These are phyloP conservation scores for Setaria viridis DNA, from an alignment of 202 grass and related monocot species.

Conservation along the genomic window DNA sequence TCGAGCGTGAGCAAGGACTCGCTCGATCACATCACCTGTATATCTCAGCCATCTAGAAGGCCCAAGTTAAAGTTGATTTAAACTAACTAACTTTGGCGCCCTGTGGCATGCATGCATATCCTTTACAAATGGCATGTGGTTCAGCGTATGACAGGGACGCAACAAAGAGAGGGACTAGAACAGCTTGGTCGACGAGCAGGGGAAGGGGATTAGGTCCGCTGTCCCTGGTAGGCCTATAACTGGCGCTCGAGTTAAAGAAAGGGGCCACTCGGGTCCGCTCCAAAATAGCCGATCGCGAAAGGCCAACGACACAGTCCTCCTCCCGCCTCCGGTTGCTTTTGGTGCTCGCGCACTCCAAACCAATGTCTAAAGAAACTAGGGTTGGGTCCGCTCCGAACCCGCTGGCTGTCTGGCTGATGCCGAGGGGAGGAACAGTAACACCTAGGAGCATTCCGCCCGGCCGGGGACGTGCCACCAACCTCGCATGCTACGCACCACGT, in stretches of 20 bases:
- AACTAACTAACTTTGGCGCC: not conserved
- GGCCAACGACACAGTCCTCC: not conserved
- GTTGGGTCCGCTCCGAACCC: not conserved
- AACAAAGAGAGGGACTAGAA: not conserved
- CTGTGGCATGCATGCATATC: not conserved
- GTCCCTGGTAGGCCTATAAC: constrained; percentile 30
- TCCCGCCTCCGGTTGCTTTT: not conserved
- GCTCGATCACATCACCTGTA: not conserved
- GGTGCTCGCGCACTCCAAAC: not conserved
- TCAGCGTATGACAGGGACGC: constrained; percentile 24
- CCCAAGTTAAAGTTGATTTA: not conserved
- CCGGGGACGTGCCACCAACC: constrained; percentile 18
- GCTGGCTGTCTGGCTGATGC: too few species aligned
- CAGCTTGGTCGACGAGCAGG: not conserved
- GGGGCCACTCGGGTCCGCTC: not conserved
- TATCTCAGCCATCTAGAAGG: constrained; percentile 43
- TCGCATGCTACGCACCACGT: constrained; percentile 1
- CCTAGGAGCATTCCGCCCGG: not conserved
- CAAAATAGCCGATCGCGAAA: constrained; percentile 19
- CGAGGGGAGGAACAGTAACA: not conserved
- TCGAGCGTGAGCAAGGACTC: not conserved
- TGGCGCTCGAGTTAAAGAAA: not conserved
- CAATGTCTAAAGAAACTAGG: too few species aligned
- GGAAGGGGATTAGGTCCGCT: constrained; percentile 39
- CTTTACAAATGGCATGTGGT: not conserved